Percentiles rank a stretch among this genome's conserved stretches.
Conservation (phyloP, 208 protist species). For the Porcisia deanei region DNA sequence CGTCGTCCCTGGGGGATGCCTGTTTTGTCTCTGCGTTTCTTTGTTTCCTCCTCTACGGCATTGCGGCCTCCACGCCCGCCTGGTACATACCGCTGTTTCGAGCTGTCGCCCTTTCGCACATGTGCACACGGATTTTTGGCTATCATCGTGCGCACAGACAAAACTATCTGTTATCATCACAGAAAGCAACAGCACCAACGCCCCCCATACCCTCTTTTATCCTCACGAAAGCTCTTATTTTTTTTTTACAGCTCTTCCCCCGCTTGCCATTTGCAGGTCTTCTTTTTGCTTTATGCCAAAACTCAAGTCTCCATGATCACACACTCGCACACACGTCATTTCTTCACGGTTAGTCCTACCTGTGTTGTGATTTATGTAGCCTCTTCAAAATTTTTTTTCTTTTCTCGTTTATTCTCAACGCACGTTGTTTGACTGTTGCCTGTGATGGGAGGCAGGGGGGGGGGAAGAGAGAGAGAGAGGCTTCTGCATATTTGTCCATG, state of each 20-base stretch:
- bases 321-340: background rate
- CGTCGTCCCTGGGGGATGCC: background rate
- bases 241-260: background rate
- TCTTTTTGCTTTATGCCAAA: background rate
- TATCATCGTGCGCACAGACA: background rate
- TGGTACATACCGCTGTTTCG: background rate
- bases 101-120: background rate
- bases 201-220: background rate
- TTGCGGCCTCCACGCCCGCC: background rate
- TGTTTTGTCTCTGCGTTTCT: background rate
- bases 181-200: background rate
- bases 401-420: background rate
- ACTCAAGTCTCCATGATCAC: background rate
- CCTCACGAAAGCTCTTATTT: background rate
- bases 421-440: constrained; percentile 1
- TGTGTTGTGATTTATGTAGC: background rate
- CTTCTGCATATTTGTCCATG: background rate
- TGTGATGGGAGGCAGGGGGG: background rate
- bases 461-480: too few relatives aligned
- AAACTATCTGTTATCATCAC: background rate
- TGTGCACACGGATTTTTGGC: background rate
- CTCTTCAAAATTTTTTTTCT: constrained; percentile 8
- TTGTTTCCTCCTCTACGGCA: background rate
- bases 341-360: background rate
- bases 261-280: background rate